Evolutionary conservation across 2,329 filamentous ascomycete genomes (phyloP).

Genomic region (Sporothrix brasiliensis): DNA sequence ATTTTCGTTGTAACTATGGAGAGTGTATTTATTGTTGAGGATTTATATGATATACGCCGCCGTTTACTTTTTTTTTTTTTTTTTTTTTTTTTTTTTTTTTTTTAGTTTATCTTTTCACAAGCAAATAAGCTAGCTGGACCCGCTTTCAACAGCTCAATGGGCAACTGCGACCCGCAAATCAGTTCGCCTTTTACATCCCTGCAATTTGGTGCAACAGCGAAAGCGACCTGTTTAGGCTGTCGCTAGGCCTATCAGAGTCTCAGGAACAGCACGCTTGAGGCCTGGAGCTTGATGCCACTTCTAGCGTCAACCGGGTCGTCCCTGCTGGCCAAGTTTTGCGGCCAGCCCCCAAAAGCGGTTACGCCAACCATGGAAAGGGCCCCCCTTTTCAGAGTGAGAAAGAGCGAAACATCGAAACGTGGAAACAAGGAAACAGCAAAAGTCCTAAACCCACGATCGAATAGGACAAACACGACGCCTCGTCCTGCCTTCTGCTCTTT

Average conservation of each 20-base stretch:
- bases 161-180: slow-evolving; percentile 20
- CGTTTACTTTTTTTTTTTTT: background rate
- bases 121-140: slow-evolving; percentile 14
- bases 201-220: background rate
- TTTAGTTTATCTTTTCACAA: slow-evolving; percentile 1
- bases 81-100: slow-evolving; percentile 11
- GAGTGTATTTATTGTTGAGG: background rate
- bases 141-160: slow-evolving; percentile 11
- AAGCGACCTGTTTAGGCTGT: background rate
- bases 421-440: slow-evolving; percentile 11
- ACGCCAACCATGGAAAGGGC: slow-evolving; percentile 7
- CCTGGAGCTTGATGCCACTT: slow-evolving; percentile 3
- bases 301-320: background rate
- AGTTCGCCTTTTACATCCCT: background rate
- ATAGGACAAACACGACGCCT: slow-evolving; percentile 19
- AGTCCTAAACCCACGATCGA: background rate
- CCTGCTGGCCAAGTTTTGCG: slow-evolving; percentile 17
- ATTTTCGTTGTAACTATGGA: too few species aligned
- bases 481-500: background rate
- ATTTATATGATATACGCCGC: background rate
- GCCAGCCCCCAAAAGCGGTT: background rate
- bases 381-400: slow-evolving; percentile 18
- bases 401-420: slow-evolving; percentile 1
- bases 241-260: slow-evolving; percentile 5
- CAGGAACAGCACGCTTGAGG: slow-evolving; percentile 5